These are phyloP conservation scores for Pseudozyma sp. DNA, from an alignment of 1,284 basidiomycete species.

Conservation along the genomic window DNA sequence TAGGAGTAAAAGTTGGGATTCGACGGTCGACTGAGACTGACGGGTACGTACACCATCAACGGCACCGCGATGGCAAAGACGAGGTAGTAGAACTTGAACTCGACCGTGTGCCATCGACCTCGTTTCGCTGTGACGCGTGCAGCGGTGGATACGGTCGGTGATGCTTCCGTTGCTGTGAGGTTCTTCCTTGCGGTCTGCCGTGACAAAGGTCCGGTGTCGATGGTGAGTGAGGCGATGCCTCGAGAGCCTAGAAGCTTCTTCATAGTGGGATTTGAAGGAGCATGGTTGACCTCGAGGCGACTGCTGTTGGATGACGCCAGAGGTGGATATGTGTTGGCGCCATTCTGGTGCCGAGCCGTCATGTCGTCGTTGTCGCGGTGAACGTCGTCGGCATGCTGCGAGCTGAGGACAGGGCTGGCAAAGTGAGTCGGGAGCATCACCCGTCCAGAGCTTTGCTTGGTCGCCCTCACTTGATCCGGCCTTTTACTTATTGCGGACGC, in stretches of 20 bases:
- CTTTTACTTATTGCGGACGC: too few species aligned
- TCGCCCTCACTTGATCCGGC: background rate
- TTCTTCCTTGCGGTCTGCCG: conserved; percentile 3
- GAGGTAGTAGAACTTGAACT: conserved; percentile 83
- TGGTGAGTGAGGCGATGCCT: conserved; percentile 47
- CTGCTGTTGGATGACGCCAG: background rate
- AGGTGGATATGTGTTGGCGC: conserved; percentile 21
- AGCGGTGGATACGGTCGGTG: conserved; percentile 8
- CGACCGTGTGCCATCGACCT: conserved; percentile 80
- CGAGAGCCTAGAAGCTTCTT: conserved; percentile 25
- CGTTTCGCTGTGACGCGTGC: conserved; percentile 1
- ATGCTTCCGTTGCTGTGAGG: background rate
- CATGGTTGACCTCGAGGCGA: background rate
- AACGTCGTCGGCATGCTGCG: conserved; percentile 19
- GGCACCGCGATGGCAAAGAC: conserved; percentile 77
- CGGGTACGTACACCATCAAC: conserved; percentile 83
- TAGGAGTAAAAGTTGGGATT: conserved; percentile 80
- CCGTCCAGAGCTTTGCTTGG: conserved; percentile 14
- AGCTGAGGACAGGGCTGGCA: conserved; percentile 22
- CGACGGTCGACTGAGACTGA: conserved; percentile 79
- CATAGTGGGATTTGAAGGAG: conserved; percentile 15
- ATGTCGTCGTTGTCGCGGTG: conserved; percentile 13
- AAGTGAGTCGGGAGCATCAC: conserved; percentile 48
- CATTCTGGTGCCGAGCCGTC: conserved; percentile 18
- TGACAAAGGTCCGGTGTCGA: conserved; percentile 40